phyloP scores from a whole-genome alignment of 176 grass and related monocot genomes.

The Saccharum spontaneum region DNA sequence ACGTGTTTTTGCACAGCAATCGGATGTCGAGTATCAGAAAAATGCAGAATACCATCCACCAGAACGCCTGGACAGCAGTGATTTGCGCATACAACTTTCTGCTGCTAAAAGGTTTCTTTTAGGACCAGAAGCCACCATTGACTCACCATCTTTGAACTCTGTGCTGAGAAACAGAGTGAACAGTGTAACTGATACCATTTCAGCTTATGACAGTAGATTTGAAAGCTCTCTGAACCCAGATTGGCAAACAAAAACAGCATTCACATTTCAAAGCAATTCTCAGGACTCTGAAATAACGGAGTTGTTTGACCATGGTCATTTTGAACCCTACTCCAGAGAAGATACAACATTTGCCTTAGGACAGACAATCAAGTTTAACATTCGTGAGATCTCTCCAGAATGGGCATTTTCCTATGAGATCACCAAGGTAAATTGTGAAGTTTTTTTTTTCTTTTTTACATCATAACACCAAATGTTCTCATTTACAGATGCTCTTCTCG shows the following conservation, averaged over 20 bases:
- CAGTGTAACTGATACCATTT: constrained; percentile 30
- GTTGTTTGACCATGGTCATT: constrained; percentile 54
- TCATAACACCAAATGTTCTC: constrained; percentile 10
- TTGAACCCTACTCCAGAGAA: constrained; percentile 44
- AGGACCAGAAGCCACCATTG: constrained; percentile 56
- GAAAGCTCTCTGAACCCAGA: constrained; percentile 37
- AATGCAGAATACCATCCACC: constrained; percentile 41
- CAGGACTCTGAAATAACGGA: constrained; percentile 48
- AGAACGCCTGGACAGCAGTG: constrained; percentile 43
- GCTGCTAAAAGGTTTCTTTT: constrained; percentile 86
- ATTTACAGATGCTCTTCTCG: constrained; percentile 26
- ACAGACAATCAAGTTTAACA: constrained; percentile 65
- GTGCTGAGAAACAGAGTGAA: constrained; percentile 28
- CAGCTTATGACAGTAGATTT: constrained; percentile 44
- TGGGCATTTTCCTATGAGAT: constrained; percentile 88
- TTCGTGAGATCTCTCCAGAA: constrained; percentile 88
- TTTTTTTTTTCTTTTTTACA: constrained; percentile 10
- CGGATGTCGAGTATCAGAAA: constrained; percentile 38
- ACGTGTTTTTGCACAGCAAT: constrained; percentile 49
- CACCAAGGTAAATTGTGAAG: constrained; percentile 70
- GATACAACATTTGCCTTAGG: constrained; percentile 47
- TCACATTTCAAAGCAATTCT: constrained; percentile 37
- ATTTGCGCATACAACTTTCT: constrained; percentile 67
- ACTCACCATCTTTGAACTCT: constrained; percentile 57
- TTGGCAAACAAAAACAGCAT: constrained; percentile 49